Conservation (phyloP, 2,329 filamentous ascomycete species). For the Colletotrichum sp. region DNA sequence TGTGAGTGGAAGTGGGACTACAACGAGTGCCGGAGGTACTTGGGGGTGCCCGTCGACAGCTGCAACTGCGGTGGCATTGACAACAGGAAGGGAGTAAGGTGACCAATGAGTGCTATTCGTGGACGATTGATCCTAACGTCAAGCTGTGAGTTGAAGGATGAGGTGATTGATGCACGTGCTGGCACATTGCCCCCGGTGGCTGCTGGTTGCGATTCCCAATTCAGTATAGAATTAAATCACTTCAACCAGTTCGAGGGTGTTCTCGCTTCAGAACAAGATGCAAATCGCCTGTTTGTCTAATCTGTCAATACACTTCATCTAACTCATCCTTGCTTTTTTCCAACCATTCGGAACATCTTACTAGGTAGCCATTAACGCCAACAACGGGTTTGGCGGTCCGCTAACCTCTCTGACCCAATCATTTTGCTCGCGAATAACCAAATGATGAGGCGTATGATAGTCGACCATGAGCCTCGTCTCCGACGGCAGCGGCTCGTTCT, state of each 20-base stretch:
- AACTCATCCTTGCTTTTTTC: no score
- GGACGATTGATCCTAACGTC: slow-evolving; percentile 1
- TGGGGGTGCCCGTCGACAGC: slow-evolving; percentile 26
- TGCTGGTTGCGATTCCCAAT: rapidly evolving
- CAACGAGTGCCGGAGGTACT: slow-evolving; percentile 27
- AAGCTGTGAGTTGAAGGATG: no score
- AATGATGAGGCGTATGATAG: background rate
- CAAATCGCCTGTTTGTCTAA: no score
- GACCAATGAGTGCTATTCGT: slow-evolving; percentile 22
- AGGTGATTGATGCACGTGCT: no score
- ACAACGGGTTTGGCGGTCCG: no score
- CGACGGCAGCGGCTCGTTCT: background rate
- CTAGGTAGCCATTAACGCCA: no score
- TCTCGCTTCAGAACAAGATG: no score
- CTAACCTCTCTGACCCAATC: no score
- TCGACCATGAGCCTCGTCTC: background rate
- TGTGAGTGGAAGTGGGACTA: slow-evolving; percentile 24
- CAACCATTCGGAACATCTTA: no score
- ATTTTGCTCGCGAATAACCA: background rate
- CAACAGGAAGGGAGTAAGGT: slow-evolving; percentile 28
- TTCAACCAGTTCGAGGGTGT: no score
- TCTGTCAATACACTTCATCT: no score
- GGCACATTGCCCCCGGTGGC: no score
- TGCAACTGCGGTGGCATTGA: slow-evolving; percentile 27
- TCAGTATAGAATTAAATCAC: rapidly evolving